phyloP scores from a whole-genome alignment of 2,329 filamentous ascomycete genomes.

The Sporothrix humicola region DNA sequence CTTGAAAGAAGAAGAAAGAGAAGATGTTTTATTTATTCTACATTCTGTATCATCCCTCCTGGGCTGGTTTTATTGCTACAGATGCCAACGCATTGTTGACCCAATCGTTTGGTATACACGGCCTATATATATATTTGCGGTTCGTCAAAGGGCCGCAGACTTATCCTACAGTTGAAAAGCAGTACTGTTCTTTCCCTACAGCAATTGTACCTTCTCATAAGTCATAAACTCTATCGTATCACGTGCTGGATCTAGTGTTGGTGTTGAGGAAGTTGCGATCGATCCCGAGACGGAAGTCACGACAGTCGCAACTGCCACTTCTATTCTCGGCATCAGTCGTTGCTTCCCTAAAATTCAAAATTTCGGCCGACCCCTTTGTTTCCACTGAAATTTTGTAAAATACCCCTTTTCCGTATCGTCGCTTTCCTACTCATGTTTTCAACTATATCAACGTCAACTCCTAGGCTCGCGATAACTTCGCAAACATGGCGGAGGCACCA shows the following conservation, averaged over 20 bases:
- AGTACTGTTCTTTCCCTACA: not conserved
- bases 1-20: no score
- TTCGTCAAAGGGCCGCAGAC: not conserved
- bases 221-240: not conserved
- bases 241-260: not conserved
- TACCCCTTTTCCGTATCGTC: not conserved
- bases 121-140: not conserved
- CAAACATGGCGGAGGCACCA: conserved; percentile 3
- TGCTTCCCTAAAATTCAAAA: conserved; percentile 6
- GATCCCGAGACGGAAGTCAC: not conserved
- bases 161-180: not conserved
- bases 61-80: not conserved
- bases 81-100: no score
- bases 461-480: no score
- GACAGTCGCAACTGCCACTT: conserved; percentile 14
- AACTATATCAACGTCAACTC: no score
- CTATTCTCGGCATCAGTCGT: not conserved
- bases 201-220: not conserved
- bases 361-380: not conserved
- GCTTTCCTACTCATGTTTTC: not conserved
- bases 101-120: no score
- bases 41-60: not conserved
- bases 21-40: not conserved
- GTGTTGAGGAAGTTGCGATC: conserved; percentile 8
- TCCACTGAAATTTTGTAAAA: not conserved